Evolutionary conservation across 352 stramenopile genomes (phyloP).

Genomic region (Pythium rishiriense): DNA sequence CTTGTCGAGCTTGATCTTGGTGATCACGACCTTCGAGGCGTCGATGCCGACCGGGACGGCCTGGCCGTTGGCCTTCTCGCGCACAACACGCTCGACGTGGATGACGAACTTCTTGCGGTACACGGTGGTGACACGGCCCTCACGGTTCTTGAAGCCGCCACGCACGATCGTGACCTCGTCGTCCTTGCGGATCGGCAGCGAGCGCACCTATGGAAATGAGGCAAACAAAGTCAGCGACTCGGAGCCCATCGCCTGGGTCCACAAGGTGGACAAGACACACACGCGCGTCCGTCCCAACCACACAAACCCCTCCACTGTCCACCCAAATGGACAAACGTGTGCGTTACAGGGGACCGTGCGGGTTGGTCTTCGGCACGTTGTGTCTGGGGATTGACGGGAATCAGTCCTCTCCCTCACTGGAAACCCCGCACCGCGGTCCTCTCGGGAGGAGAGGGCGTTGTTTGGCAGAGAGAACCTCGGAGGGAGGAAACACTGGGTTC

Average conservation of each 20-base stretch:
- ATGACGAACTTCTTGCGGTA: constrained; percentile 99
- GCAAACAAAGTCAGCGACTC: constrained; percentile 19
- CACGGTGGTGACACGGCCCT: constrained; percentile 97
- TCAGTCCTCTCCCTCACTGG: neutral
- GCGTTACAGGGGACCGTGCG: too few relatives aligned
- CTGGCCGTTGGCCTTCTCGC: constrained; percentile 98
- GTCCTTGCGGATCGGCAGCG: constrained; percentile 98
- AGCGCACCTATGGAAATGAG: constrained; percentile 84
- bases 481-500: constrained; percentile 27
- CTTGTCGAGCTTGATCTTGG: constrained; percentile 99
- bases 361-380: too few relatives aligned
- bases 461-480: neutral
- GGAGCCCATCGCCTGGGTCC: too few relatives aligned
- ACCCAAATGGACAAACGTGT: too few relatives aligned
- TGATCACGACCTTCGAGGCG: constrained; percentile 98
- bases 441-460: neutral
- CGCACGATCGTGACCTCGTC: constrained; percentile 99
- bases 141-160: constrained; percentile 97
- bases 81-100: constrained; percentile 98
- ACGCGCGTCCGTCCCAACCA: too few relatives aligned
- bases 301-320: too few relatives aligned
- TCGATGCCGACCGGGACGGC: constrained; percentile 97
- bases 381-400: neutral
- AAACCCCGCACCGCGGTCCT: neutral
- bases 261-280: too few relatives aligned